A percentile compares a stretch with the other conserved stretches of the same genome.
These are phyloP conservation scores for Erythrobasidium yunnanense DNA, from an alignment of 768 basidiomycete species.

Conservation along the genomic window DNA sequence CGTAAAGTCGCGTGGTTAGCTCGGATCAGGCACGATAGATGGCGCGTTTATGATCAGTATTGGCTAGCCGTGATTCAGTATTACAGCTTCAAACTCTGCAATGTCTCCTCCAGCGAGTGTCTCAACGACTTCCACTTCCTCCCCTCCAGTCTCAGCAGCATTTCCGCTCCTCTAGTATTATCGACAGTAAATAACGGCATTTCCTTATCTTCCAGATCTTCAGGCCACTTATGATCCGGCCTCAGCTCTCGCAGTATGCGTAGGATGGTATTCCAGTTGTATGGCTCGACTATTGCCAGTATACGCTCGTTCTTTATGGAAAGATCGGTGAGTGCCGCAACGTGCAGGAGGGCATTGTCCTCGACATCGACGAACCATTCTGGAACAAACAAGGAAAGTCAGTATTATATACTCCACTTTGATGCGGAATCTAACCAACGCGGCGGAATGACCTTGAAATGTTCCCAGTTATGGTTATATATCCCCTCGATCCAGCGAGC, in stretches of 20 bases:
- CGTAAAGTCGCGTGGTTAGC: too few relatives aligned
- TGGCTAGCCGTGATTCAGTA: too few relatives aligned
- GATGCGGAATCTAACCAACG: neutral
- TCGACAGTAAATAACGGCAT: neutral
- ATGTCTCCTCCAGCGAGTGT: neutral
- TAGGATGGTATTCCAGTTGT: neutral
- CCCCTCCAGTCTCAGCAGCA: neutral
- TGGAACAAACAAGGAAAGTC: too few relatives aligned
- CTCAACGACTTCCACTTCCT: neutral
- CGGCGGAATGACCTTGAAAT: neutral
- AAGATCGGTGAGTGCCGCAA: neutral
- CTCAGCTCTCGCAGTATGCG: neutral
- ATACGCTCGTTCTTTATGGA: neutral
- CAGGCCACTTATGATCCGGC: neutral
- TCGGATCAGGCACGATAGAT: too few relatives aligned
- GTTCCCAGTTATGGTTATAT: neutral
- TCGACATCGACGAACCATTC: neutral
- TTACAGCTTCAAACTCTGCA: neutral
- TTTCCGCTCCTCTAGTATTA: neutral
- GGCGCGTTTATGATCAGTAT: too few relatives aligned
- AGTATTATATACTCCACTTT: too few relatives aligned
- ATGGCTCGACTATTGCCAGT: neutral
- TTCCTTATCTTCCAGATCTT: neutral
- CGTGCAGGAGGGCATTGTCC: neutral
- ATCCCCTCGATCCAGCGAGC: neutral